These are phyloP conservation scores for Pulveroboletus sp. DNA, from an alignment of 768 basidiomycete species.

Conservation along the genomic window DNA sequence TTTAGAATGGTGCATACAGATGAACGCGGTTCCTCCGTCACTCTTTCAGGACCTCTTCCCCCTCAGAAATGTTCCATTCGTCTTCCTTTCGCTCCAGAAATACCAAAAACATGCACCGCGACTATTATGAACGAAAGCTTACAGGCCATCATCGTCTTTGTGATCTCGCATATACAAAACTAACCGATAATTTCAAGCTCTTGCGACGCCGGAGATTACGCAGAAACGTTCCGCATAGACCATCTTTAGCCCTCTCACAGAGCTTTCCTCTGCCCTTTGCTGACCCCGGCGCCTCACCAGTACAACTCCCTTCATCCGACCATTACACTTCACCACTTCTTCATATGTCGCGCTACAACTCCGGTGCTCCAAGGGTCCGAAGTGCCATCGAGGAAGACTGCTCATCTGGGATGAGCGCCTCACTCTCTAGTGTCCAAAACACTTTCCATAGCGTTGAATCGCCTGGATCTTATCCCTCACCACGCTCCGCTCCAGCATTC, in stretches of 20 bases:
- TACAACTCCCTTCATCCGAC: not conserved
- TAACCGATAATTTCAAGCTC: constrained; percentile 20
- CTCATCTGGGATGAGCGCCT: constrained; percentile 14
- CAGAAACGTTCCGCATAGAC: constrained; percentile 1
- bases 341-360: not conserved
- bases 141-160: constrained; percentile 8
- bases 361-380: constrained; percentile 3
- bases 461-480: not conserved
- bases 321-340: not conserved
- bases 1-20: constrained; percentile 5
- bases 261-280: constrained; percentile 1
- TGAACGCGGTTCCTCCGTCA: not conserved
- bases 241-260: constrained; percentile 2
- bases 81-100: constrained; percentile 11
- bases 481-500: not conserved
- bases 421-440: not conserved
- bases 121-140: constrained; percentile 6
- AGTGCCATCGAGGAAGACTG: constrained; percentile 8
- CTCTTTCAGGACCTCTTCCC: not conserved
- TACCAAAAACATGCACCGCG: constrained; percentile 9
- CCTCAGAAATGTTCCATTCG: constrained; percentile 4
- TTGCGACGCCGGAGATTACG: constrained; percentile 13
- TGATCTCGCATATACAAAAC: constrained; percentile 18
- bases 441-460: not conserved
- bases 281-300: constrained; percentile 6